Conservation (phyloP, 1,284 basidiomycete species). For the Ganoderma leucocontextum region DNA sequence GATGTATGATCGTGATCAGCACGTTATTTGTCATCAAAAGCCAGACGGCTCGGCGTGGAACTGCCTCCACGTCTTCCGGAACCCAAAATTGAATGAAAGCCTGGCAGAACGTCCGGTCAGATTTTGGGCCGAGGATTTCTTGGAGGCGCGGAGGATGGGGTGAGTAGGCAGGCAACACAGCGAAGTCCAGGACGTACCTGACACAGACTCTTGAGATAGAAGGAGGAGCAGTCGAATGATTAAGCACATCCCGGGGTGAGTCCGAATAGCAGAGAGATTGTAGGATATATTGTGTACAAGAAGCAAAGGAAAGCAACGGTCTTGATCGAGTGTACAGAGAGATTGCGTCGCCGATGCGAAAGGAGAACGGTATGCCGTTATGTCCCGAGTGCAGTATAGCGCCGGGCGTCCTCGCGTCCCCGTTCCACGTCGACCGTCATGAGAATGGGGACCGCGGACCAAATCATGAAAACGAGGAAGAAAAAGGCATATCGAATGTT, state of each 20-base stretch:
- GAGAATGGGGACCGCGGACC: conserved; percentile 81
- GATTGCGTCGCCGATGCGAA: background rate
- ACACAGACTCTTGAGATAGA: background rate
- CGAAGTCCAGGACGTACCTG: conserved; percentile 4
- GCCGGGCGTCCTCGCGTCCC: conserved; percentile 73
- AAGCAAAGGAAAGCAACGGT: background rate
- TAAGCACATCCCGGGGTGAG: background rate
- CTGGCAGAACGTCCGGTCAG: background rate
- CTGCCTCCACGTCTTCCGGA: conserved; percentile 11
- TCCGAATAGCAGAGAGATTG: conserved; percentile 1
- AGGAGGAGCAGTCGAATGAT: background rate
- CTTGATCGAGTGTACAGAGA: background rate
- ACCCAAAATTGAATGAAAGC: conserved; percentile 2
- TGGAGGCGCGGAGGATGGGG: background rate
- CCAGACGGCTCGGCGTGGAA: conserved; percentile 11
- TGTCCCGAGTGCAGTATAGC: conserved; percentile 46
- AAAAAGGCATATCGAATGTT: conserved; percentile 92
- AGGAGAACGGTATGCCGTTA: background rate
- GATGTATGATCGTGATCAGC: conserved; percentile 3
- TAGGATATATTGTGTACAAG: conserved; percentile 3
- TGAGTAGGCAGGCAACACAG: background rate
- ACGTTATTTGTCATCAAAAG: conserved; percentile 7
- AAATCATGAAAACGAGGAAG: conserved; percentile 85
- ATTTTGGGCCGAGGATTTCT: conserved; percentile 5
- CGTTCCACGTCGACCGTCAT: conserved; percentile 70